Evolutionary conservation across 305 asterid species (phyloP).

Genomic region (Fraxinus sp.): DNA sequence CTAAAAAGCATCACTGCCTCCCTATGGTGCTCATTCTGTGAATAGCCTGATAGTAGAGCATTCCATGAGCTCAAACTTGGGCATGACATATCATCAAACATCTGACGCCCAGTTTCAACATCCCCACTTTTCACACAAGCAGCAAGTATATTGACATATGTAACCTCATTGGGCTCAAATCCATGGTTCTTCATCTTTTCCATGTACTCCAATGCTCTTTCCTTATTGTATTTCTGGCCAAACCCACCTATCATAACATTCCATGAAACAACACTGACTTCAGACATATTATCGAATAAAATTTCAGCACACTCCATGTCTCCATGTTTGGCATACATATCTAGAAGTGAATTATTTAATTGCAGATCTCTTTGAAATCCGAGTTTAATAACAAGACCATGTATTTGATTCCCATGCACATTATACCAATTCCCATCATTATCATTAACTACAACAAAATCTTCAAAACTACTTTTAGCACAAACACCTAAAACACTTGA

Average conservation of each 20-base stretch:
- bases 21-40: conserved; percentile 50
- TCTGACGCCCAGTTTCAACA: conserved; percentile 45
- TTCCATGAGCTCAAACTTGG: conserved; percentile 79
- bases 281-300: conserved; percentile 46
- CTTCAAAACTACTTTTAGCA: conserved; percentile 40
- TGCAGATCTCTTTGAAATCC: conserved; percentile 57
- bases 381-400: conserved; percentile 56
- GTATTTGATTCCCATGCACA: conserved; percentile 56
- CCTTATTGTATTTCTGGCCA: conserved; percentile 46
- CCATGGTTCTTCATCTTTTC: conserved; percentile 57
- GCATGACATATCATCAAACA: conserved; percentile 52
- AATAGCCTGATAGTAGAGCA: conserved; percentile 68
- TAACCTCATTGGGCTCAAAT: conserved; percentile 69
- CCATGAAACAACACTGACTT: conserved; percentile 75
- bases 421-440: conserved; percentile 23
- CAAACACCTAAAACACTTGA: conserved; percentile 69
- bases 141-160: conserved; percentile 59
- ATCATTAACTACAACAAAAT: conserved; percentile 28
- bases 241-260: conserved; percentile 81
- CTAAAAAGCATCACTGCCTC: conserved; percentile 64
- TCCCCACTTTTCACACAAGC: conserved; percentile 71
- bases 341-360: conserved; percentile 68
- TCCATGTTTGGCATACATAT: conserved; percentile 65
- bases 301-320: conserved; percentile 59
- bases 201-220: conserved; percentile 49